Base-by-base conservation (phyloP, 257 asterid species). In the Echium plantagineum region DNA sequence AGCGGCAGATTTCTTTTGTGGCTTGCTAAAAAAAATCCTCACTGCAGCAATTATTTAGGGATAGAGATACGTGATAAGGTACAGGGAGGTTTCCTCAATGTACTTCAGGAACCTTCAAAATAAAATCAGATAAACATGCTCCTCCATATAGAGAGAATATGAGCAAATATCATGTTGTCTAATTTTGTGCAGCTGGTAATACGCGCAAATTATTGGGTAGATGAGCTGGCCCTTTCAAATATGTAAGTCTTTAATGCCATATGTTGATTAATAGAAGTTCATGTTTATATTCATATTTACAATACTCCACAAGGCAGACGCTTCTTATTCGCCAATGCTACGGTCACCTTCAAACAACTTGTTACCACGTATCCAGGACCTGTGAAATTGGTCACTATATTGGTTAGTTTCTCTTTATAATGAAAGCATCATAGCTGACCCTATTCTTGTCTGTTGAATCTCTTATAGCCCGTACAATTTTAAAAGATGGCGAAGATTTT, bases 41-140 rank as follows among this genome's bases (percentile, higher is more conserved):
- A 59, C 46, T 73, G 75, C 65, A 82, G 80, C 66, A 91, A 88
- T 72, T 84, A 76, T 77, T 78, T 91, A 62, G 98, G 98, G 66
- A 62, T 91, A 78, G 98, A 91, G 80, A 91, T 91, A 75, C 86
- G 95, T 58, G 88, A 78, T 57, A 91, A 82, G 74, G 98, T 90
- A 87, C 48, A 86, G 62, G 20, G 42, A 46, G 7, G 63, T 16
- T 55, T 60, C 58, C 70, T 48, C 48, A 20, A 61, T 60, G 54
- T 57, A 58, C 57, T 63, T 47, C 20, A 62, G 48, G 21, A 51
- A 48, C 21, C 35, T 70, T 63, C 55, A 38, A 55, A 61, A 58
- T 9, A 35, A 66, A 59, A 10, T 4, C 52, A 16, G 47, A 28
- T 58, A 57, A 49, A 32, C 70, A 55, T 58, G 18, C 56, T 59